These are phyloP conservation scores for Phytophthora quininea DNA, from an alignment of 352 stramenopile genomes.

Conservation along the genomic window DNA sequence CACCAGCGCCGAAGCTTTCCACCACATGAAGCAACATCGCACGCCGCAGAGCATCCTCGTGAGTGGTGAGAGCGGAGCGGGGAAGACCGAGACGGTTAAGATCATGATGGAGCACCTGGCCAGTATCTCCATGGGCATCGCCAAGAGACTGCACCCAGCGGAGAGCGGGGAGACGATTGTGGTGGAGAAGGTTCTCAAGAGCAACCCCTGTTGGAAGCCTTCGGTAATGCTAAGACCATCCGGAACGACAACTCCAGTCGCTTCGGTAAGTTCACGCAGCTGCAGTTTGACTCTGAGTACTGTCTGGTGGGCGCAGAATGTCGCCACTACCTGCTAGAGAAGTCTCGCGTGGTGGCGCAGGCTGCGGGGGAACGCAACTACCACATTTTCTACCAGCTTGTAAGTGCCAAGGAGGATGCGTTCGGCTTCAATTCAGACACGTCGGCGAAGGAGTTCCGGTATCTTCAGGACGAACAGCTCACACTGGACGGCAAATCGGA, in stretches of 20 bases:
- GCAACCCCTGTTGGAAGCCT: slow-evolving; percentile 91
- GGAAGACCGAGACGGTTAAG: slow-evolving; percentile 96
- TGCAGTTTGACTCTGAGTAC: slow-evolving; percentile 91
- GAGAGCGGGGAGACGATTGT: slow-evolving; percentile 75
- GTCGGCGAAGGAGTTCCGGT: slow-evolving; percentile 69
- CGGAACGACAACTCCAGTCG: slow-evolving; percentile 96
- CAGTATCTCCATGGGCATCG: slow-evolving; percentile 76
- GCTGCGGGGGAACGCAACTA: slow-evolving; percentile 95
- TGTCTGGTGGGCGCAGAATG: slow-evolving; percentile 90
- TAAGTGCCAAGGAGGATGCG: slow-evolving; percentile 61
- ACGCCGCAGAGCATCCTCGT: slow-evolving; percentile 92
- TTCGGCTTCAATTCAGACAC: slow-evolving; percentile 58
- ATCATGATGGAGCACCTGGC: slow-evolving; percentile 97
- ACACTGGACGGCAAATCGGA: slow-evolving; percentile 75
- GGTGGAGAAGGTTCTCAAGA: slow-evolving; percentile 90
- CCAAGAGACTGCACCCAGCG: slow-evolving; percentile 63
- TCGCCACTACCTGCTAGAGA: slow-evolving; percentile 97
- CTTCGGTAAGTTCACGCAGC: slow-evolving; percentile 95
- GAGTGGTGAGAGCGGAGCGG: slow-evolving; percentile 92
- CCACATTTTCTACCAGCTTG: slow-evolving; percentile 98
- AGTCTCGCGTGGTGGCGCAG: slow-evolving; percentile 94
- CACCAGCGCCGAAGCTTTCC: slow-evolving; percentile 84
- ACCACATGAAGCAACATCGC: slow-evolving; percentile 78
- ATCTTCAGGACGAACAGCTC: slow-evolving; percentile 76
- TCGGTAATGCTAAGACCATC: slow-evolving; percentile 93